Evolutionary conservation across 139 green algal species (phyloP), one percentile per base, ranked within the genome.

Genomic region (Edaphochlamys debaryana): DNA sequence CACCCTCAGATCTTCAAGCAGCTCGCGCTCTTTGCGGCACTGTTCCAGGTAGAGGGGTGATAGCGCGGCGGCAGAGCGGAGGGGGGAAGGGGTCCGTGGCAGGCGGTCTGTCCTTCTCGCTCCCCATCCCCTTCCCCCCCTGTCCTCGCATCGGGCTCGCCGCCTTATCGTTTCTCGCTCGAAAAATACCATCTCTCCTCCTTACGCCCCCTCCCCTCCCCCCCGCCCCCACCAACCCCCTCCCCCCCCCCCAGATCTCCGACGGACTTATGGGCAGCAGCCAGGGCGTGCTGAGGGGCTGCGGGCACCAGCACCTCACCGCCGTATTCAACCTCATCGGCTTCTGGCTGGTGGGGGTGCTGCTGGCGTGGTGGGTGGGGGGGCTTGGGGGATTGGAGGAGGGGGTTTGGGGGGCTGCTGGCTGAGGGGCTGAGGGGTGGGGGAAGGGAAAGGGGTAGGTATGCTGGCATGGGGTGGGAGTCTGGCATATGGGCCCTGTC

Each of bases 251-350:
- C 30, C 82, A 90, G 86, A 77, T 88, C 27, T 86, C 69, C 1
- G 86, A 90, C 56, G 86, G 86, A 0, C 60, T 90, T 0, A 87
- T 90, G 86, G 86, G 86, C 29, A 41, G 67, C 6, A 67, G 76
- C 29, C 81, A 88, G 71, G 86, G 86, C 0, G 82, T 90, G 64
- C 82, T 90, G 64, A 50, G 81, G 4, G 86, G 81, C 50, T 87
- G 81, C 41, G 86, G 86, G 40, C 70, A 71, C 54, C 86, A 90
- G 56, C 52, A 50, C 52, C 41, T 78, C 30, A 82, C 86, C 29
- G 84, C 86, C 38, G n/a, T 90, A 3, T 87, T 79, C 76, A 87
- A 85, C 62, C 67, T 87, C 45, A 17, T 42, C 8, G 77, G 75
- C 45, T 54, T 54, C 45, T 54, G 45, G 45, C 11, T 54, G 45